Evolutionary conservation across 805 yeast genomes (phyloP).

Genomic region (Metschnikowia noctiluminum): DNA sequence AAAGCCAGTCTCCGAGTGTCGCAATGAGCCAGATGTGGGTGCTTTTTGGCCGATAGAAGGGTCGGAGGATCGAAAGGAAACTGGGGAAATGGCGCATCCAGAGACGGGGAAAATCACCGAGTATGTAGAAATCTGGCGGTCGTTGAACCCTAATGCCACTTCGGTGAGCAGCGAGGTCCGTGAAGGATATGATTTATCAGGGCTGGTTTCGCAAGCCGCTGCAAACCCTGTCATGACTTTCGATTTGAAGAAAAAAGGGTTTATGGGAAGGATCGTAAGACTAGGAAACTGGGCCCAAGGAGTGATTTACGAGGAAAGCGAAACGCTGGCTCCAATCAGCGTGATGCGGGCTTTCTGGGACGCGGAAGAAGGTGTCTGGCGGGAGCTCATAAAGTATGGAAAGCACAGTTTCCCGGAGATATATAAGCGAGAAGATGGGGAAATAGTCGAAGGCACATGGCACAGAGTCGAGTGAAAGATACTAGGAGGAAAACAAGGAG

Average conservation of each 20-base stretch:
- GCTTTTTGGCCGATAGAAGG: constrained; percentile 36
- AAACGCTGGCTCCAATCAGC: constrained; percentile 22
- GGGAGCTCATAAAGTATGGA: constrained; percentile 27
- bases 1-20: constrained; percentile 27
- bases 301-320: constrained; percentile 29
- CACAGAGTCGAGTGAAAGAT: constrained; percentile 1
- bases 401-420: constrained; percentile 23
- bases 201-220: background rate
- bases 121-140: constrained; percentile 55
- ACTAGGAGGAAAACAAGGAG: background rate
- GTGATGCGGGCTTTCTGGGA: constrained; percentile 25
- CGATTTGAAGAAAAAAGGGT: constrained; percentile 16
- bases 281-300: constrained; percentile 56
- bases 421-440: background rate
- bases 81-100: constrained; percentile 48
- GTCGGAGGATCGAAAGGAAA: constrained; percentile 45
- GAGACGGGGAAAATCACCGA: constrained; percentile 38
- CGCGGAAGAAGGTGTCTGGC: constrained; percentile 20
- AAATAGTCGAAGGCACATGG: background rate
- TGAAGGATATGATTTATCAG: constrained; percentile 14
- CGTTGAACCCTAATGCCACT: constrained; percentile 38
- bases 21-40: constrained; percentile 43
- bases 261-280: constrained; percentile 43
- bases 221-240: constrained; percentile 24
- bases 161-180: constrained; percentile 27